phyloP scores from a whole-genome alignment of 805 yeast genomes.

The Tetrapisispora nanseiensis region DNA sequence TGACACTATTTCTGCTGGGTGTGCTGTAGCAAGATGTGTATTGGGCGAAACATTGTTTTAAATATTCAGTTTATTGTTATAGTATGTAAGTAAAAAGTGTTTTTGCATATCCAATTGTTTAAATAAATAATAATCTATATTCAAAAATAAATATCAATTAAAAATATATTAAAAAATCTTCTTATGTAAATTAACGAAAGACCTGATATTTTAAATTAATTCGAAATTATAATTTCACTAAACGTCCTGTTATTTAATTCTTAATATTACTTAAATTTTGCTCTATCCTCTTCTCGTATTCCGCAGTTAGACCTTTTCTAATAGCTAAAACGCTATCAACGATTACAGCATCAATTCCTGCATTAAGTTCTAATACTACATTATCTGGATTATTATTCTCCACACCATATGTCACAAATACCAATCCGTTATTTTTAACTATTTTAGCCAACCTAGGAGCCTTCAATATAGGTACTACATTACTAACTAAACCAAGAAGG shows the following conservation, averaged over 20 bases:
- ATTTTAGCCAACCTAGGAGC: conserved; percentile 86
- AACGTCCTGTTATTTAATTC: not conserved
- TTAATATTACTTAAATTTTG: not conserved
- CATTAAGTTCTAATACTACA: conserved; percentile 76
- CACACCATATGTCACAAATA: conserved; percentile 85
- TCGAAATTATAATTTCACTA: not conserved
- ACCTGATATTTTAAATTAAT: not conserved
- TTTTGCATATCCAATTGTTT: not conserved
- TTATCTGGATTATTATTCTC: conserved; percentile 76
- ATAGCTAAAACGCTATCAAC: conserved; percentile 91
- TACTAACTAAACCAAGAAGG: conserved; percentile 81
- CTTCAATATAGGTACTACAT: conserved; percentile 74
- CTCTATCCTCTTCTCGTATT: not conserved
- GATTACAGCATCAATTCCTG: conserved; percentile 98
- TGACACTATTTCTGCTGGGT: conserved; percentile 83
- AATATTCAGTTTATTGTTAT: not conserved
- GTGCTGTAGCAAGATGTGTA: conserved; percentile 88
- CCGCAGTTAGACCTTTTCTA: conserved; percentile 57
- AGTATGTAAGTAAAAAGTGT: not conserved
- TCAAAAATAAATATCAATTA: not conserved
- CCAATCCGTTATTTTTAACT: conserved; percentile 85
- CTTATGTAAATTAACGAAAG: not conserved
- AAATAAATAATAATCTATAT: conserved; percentile 1
- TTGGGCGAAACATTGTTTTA: conserved; percentile 71
- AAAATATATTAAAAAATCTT: not conserved